These are phyloP conservation scores for Saccharomycopsis guyanensis DNA, from an alignment of 805 yeast species.

Conservation along the genomic window DNA sequence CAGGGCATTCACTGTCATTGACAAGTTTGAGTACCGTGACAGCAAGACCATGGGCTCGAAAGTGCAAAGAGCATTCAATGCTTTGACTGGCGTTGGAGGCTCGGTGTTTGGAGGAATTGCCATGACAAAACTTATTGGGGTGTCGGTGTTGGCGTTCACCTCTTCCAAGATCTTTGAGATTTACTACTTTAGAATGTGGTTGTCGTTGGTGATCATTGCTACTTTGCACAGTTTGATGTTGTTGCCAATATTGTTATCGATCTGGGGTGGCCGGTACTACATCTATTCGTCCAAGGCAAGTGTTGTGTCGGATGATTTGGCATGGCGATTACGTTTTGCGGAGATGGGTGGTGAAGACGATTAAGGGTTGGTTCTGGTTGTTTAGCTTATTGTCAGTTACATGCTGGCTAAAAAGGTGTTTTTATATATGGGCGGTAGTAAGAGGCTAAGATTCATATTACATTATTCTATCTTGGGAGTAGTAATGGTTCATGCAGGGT, in stretches of 20 bases:
- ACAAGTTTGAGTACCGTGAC: conserved; percentile 26
- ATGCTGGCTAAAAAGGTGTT: too few species aligned
- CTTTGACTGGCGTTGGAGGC: conserved; percentile 77
- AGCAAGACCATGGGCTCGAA: conserved; percentile 23
- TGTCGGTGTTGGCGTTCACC: conserved; percentile 78
- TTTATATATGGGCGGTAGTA: too few species aligned
- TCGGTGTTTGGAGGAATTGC: conserved; percentile 89
- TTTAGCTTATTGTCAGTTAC: too few species aligned
- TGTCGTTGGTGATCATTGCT: conserved; percentile 67
- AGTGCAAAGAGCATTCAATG: conserved; percentile 38
- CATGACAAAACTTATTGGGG: conserved; percentile 83
- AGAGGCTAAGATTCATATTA: too few species aligned
- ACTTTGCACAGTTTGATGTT: conserved; percentile 71
- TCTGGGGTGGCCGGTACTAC: conserved; percentile 55
- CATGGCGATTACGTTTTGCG: conserved; percentile 21
- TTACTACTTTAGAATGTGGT: conserved; percentile 94
- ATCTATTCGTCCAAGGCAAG: conserved; percentile 30
- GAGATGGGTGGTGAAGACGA: conserved; percentile 15
- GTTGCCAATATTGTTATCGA: conserved; percentile 65
- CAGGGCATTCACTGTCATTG: conserved; percentile 57
- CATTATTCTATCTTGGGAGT: too few species aligned
- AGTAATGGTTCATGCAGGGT: too few species aligned
- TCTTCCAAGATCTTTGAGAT: conserved; percentile 81
- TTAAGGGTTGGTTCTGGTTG: too few species aligned
- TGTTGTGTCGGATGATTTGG: conserved; percentile 28